These are phyloP conservation scores for Boletus rubroflammeus DNA, from an alignment of 768 basidiomycete species.

Conservation along the genomic window DNA sequence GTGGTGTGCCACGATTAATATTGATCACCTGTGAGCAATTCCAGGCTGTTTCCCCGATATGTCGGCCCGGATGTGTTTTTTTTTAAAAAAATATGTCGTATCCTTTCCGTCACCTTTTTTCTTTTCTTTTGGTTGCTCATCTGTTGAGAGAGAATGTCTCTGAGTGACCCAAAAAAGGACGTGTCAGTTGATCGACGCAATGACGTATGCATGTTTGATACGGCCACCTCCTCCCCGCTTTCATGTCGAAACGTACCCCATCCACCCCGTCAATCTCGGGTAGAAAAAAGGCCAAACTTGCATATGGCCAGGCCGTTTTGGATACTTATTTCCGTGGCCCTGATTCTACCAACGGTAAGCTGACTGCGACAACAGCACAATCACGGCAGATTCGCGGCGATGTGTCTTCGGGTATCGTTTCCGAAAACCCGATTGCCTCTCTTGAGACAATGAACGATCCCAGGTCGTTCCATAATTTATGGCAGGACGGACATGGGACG, in stretches of 20 bases:
- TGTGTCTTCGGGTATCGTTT: constrained; percentile 13
- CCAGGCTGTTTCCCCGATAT: neutral
- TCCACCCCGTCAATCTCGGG: constrained; percentile 8
- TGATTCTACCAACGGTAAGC: constrained; percentile 10
- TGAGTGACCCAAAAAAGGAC: constrained; percentile 22
- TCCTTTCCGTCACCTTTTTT: neutral
- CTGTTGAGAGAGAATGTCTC: too few species aligned
- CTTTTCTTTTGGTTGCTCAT: neutral
- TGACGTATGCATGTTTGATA: constrained; percentile 26
- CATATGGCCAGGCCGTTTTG: constrained; percentile 17
- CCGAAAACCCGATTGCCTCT: constrained; percentile 13
- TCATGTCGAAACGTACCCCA: constrained; percentile 22
- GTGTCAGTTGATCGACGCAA: constrained; percentile 21
- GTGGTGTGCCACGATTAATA: constrained; percentile 13
- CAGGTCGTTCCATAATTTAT: constrained; percentile 4
- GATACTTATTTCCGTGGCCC: constrained; percentile 26
- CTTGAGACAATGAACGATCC: constrained; percentile 1
- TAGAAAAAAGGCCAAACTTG: constrained; percentile 23
- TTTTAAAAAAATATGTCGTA: too few species aligned
- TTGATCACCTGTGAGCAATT: constrained; percentile 6
- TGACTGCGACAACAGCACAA: constrained; percentile 7
- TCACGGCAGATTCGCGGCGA: constrained; percentile 18
- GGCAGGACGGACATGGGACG: constrained; percentile 25
- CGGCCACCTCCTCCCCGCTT: constrained; percentile 6
- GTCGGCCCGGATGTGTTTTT: neutral